Base-by-base conservation (phyloP, 2,329 filamentous ascomycete genomes). In the Ophiocordyceps unilateralis region DNA sequence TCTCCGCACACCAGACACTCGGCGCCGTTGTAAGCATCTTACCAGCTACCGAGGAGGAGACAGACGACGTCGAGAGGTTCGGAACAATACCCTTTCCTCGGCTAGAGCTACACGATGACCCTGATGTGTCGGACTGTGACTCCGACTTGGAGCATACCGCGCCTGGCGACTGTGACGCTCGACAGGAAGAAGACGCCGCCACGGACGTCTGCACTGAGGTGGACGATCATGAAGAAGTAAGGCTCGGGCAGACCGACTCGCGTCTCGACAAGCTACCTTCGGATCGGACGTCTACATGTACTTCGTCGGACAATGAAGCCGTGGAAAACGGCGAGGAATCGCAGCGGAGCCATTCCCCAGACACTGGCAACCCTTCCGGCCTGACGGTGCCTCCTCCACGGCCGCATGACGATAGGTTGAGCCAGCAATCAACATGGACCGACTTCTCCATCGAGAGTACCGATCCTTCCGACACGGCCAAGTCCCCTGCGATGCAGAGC, bases 401-500 rank as follows among this genome's bases (percentile, higher is more conserved):
- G 53, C 63, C 42, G 56, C 65, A 37, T 56, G 60, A 46, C 62
- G 54, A 74, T 45, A 64, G 72, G 32, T 57, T 60, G 19, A 77
- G 73, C 47, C 69, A 74, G 41, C 67, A 70, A 43, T 75, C 73
- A 2, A 61, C 65, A n/a, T 78, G 74, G 74, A 77, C 74, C 22
- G 73, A 78, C 51, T 69, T 72, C 46, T 74, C 73, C 0, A 59
- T 76, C 10, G 70, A 72, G 15, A 76, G 70, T 45, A 64, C 61
- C 19, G 68, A 72, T 46, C 49, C 48, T n/a, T 58, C 59, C 12
- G 56, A 58, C 36, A 47, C 43, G 10, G 48, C 50, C 15, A 52
- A 49, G 40, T 58, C 58, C 8, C 52, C 58, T 15, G 54, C 49
- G 22, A 47, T 57, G 43, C 54, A 52, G n/a, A 50, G 50, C 24